Evolutionary conservation across 1,139 yeast genomes (phyloP).

Genomic region (Yamadazyma atmosphaerica): DNA sequence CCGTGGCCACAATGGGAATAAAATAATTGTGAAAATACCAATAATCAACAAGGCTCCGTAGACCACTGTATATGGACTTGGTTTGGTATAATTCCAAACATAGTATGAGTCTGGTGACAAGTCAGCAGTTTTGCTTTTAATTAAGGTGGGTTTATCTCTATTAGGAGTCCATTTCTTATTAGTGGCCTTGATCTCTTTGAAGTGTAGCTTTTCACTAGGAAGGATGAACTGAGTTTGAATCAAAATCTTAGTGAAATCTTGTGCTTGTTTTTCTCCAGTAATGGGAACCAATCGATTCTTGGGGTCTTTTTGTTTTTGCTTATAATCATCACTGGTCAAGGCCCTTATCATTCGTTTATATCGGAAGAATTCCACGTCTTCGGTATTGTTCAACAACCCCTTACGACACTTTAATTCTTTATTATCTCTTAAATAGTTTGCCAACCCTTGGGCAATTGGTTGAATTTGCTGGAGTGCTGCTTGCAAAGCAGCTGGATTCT

Average conservation of each 20-base stretch:
- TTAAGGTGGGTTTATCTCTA: slow-evolving; percentile 72
- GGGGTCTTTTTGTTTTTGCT: slow-evolving; percentile 53
- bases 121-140: slow-evolving; percentile 65
- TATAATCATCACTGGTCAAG: slow-evolving; percentile 70
- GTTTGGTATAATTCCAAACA: slow-evolving; percentile 83
- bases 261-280: slow-evolving; percentile 54
- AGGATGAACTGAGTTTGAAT: slow-evolving; percentile 74
- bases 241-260: slow-evolving; percentile 61
- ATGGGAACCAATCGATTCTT: slow-evolving; percentile 59
- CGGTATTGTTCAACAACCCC: slow-evolving; percentile 70
- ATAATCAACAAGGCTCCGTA: slow-evolving; percentile 65
- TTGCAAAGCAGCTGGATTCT: slow-evolving; percentile 14
- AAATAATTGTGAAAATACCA: slow-evolving; percentile 71
- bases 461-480: slow-evolving; percentile 15
- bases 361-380: slow-evolving; percentile 77
- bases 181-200: slow-evolving; percentile 65
- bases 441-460: slow-evolving; percentile 51
- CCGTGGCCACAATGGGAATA: slow-evolving; percentile 96
- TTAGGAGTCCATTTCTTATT: slow-evolving; percentile 65
- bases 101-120: slow-evolving; percentile 77
- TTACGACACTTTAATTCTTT: slow-evolving; percentile 70
- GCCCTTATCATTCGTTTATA: slow-evolving; percentile 83
- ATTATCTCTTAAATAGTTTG: slow-evolving; percentile 68
- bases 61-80: slow-evolving; percentile 63
- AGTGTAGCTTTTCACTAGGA: slow-evolving; percentile 73